phyloP scores from a whole-genome alignment of 163 green algal species.

The Prototheca wickerhamii region DNA sequence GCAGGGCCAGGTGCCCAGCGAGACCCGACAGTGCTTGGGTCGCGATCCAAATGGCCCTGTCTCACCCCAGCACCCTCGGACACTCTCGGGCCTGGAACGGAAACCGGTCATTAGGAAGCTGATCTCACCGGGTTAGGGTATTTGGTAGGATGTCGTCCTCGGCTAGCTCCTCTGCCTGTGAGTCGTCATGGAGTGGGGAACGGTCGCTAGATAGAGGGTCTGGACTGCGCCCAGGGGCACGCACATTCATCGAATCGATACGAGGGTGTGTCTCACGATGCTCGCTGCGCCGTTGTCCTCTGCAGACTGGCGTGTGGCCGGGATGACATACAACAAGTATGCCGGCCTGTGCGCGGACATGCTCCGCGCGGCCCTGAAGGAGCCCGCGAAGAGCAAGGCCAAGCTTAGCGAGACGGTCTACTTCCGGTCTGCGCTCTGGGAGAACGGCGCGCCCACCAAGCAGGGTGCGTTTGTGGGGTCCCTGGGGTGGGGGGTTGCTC shows the following conservation, averaged over 20 bases:
- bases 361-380: slow-evolving; percentile 79
- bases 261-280: neutral
- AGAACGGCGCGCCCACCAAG: slow-evolving; percentile 63
- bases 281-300: neutral
- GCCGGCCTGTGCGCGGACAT: slow-evolving; percentile 83
- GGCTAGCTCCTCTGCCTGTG: slow-evolving; percentile 52
- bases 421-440: slow-evolving; percentile 60
- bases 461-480: slow-evolving; percentile 42
- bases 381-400: slow-evolving; percentile 74
- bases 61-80: too few relatives aligned
- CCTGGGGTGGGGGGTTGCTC: neutral
- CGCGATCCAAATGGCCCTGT: too few relatives aligned
- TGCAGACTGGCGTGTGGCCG: slow-evolving; percentile 51
- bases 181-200: too few relatives aligned
- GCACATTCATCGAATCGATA: too few relatives aligned
- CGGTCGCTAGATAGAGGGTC: too few relatives aligned
- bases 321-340: slow-evolving; percentile 85
- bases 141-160: slow-evolving; percentile 42
- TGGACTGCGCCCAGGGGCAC: too few relatives aligned
- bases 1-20: too few relatives aligned
- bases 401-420: slow-evolving; percentile 62
- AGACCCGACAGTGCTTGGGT: too few relatives aligned
- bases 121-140: too few relatives aligned
- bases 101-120: too few relatives aligned
- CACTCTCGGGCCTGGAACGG: too few relatives aligned